Conservation (phyloP, 306 rosid species). For the Rosa rugosa region DNA sequence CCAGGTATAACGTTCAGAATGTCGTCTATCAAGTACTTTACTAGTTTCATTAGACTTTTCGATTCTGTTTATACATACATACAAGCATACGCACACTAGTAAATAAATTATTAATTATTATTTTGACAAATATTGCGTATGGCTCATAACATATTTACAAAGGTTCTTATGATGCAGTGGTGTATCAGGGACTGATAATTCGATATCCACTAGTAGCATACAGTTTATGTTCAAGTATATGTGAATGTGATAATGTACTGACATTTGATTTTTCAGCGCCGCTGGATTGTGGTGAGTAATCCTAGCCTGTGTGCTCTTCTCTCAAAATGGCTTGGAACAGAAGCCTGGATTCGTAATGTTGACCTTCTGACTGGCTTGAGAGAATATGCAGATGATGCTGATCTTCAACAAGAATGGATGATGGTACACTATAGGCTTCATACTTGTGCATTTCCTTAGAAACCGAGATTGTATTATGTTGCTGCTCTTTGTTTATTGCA, state of each 20-base stretch:
- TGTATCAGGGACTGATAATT: neutral
- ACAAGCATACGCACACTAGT: neutral
- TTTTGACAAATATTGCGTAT: neutral
- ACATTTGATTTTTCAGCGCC: conserved; percentile 56
- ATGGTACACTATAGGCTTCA: conserved; percentile 45
- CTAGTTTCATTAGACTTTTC: neutral
- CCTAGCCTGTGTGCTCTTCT: conserved; percentile 63
- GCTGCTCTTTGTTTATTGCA: conserved; percentile 6
- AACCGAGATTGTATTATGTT: neutral
- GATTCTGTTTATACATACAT: neutral
- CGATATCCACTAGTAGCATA: conserved; percentile 8
- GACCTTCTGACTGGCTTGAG: conserved; percentile 60
- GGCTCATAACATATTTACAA: neutral
- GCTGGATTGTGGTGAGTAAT: conserved; percentile 82
- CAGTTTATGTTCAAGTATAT: conserved; percentile 4
- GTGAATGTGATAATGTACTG: conserved; percentile 26
- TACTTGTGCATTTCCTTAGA: conserved; percentile 2
- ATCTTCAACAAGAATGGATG: conserved; percentile 60
- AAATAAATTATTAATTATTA: neutral
- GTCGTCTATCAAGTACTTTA: neutral
- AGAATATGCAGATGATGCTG: conserved; percentile 51
- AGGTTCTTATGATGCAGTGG: neutral
- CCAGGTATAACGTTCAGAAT: conserved; percentile 45
- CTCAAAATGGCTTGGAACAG: conserved; percentile 79
- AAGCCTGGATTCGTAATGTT: conserved; percentile 67